These are phyloP conservation scores for Wickerhamomyces sp. DNA, from an alignment of 1,139 yeast species.

Conservation along the genomic window DNA sequence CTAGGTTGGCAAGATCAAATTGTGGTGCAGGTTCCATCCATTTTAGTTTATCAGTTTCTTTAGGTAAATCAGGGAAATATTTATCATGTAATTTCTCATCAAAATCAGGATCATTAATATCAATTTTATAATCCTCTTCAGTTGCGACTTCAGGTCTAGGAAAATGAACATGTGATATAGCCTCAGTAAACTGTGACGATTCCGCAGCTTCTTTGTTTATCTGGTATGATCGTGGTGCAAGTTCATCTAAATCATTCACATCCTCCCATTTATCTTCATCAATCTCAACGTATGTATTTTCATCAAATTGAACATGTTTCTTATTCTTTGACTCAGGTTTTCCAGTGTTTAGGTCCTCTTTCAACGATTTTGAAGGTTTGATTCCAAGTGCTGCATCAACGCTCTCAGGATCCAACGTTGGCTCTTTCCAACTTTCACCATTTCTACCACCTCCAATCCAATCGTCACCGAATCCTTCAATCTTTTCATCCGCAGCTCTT, in stretches of 20 bases:
- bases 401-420: constrained; percentile 26
- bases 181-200: constrained; percentile 39
- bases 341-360: constrained; percentile 5
- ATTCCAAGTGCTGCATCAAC: constrained; percentile 33
- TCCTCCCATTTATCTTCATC: constrained; percentile 24
- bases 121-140: constrained; percentile 36
- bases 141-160: constrained; percentile 42
- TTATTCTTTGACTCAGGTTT: constrained; percentile 5
- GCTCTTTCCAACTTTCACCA: constrained; percentile 28
- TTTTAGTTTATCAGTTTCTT: constrained; percentile 73
- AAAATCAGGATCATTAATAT: constrained; percentile 72
- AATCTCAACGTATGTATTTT: constrained; percentile 6
- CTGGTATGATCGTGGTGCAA: constrained; percentile 41
- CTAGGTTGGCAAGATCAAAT: constrained; percentile 29
- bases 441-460: constrained; percentile 68
- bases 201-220: constrained; percentile 37
- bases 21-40: constrained; percentile 81
- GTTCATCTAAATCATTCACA: constrained; percentile 37
- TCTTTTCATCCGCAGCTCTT: constrained; percentile 45
- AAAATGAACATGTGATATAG: constrained; percentile 54
- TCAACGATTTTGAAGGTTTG: constrained; percentile 2
- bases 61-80: constrained; percentile 86
- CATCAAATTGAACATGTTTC: constrained; percentile 15
- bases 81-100: constrained; percentile 75
- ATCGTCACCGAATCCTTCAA: constrained; percentile 61